Evolutionary conservation across 495 filamentous ascomycete species (phyloP), one percentile per base, ranked within the genome.

Genomic region (Friedmanniomyces endolithicus): DNA sequence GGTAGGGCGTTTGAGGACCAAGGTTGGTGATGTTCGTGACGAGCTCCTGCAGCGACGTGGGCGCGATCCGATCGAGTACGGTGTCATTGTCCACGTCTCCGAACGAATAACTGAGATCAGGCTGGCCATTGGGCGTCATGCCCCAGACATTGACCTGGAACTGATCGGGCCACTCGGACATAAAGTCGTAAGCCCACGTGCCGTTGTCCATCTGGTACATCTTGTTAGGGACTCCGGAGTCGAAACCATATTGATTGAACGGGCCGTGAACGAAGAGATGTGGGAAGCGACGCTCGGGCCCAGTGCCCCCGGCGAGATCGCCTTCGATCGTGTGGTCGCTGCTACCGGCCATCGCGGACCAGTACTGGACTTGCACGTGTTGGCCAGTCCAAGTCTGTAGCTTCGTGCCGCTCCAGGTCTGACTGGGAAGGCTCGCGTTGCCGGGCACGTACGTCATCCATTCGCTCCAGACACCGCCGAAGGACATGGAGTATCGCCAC

Each of bases 91-190:
- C 76, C 6, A 80, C 73, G 58, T 85, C 82, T 29, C 82, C 82
- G 50, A 72, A 76, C 3, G 83, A 71, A 31, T 69, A 74, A 16
- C 74, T 74, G 48, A 78, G 67, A 58, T 85, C 82, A 2, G 83
- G 82, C 58, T 78, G 68, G 16, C 81, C 80, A 65, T 84, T 76
- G 0, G 75, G 74, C 58, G 85, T 81, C 59, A 83, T 79, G 37
- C 83, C 83, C 83, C 83, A 86, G 1, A 79, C 70, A 58, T 84
- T 86, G 55, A 85, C 67, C 56, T 83, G 79, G 57, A 81, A 80
- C 39, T 74, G 67, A 12, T 76, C 73, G 11, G 83, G 83, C 75
- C 76, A 85, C 59, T 86, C 83, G 2, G 75, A 68, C 75, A 83
- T 76, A 59, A 81, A 80, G 48, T 79, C 70, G 62, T 77, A 75